Evolutionary conservation across 2,329 filamentous ascomycete genomes (phyloP).

Genomic region (Zopfia rhizophila): DNA sequence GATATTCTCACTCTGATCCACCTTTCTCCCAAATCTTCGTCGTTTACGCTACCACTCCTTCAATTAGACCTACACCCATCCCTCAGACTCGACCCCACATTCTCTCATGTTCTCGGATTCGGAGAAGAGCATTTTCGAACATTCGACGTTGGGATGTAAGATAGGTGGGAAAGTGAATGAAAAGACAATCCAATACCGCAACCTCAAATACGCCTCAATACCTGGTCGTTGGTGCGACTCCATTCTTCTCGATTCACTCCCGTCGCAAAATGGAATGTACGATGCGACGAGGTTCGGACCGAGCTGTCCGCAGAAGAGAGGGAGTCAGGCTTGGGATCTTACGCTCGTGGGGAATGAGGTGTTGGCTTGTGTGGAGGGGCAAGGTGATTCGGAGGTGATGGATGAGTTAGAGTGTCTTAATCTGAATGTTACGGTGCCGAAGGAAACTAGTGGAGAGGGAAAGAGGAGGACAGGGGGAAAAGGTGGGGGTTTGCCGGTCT

Average conservation of each 20-base stretch:
- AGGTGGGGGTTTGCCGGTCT: slow-evolving; percentile 57
- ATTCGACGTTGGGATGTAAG: slow-evolving; percentile 23
- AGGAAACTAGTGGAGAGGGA: not conserved
- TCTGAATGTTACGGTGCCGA: slow-evolving; percentile 47
- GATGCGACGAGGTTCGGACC: slow-evolving; percentile 50
- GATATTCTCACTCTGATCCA: no score
- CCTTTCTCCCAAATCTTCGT: no score
- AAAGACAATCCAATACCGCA: slow-evolving; percentile 44
- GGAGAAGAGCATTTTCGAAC: no score
- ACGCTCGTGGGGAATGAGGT: slow-evolving; percentile 33
- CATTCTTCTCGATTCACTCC: slow-evolving; percentile 23
- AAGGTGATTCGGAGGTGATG: slow-evolving; percentile 30
- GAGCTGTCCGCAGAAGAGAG: slow-evolving; percentile 49
- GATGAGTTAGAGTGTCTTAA: slow-evolving; percentile 50
- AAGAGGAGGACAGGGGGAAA: not conserved
- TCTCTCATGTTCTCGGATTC: no score
- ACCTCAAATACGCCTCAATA: slow-evolving; percentile 49
- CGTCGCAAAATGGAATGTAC: slow-evolving; percentile 22
- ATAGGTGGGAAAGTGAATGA: slow-evolving; percentile 31
- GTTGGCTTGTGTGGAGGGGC: slow-evolving; percentile 24
- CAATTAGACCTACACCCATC: no score
- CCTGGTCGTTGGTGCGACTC: slow-evolving; percentile 47
- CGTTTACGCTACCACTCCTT: no score
- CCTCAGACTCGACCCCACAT: no score
- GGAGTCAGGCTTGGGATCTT: slow-evolving; percentile 41